phyloP scores from a whole-genome alignment of 371 early-diverging fungal genomes.

The Lichtheimia ornata region DNA sequence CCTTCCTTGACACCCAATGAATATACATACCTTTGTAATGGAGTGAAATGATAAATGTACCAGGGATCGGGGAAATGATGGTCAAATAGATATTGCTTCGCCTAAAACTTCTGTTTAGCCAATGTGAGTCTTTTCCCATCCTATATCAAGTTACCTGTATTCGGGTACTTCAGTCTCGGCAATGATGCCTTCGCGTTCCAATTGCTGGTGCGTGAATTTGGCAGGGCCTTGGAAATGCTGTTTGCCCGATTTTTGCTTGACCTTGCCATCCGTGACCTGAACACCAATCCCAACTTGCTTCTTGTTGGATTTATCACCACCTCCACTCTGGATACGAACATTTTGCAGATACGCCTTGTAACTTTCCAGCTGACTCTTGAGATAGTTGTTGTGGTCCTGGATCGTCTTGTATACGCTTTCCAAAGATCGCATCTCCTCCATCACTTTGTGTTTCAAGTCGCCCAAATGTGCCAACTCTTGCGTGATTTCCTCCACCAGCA shows the following conservation, averaged over 20 bases:
- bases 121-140: too few relatives aligned
- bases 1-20: background rate
- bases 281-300: slow-evolving; percentile 1
- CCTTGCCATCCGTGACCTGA: slow-evolving; percentile 6
- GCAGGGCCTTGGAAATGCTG: slow-evolving; percentile 57
- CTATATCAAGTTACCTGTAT: background rate
- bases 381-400: slow-evolving; percentile 89
- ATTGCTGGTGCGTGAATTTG: slow-evolving; percentile 80
- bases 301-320: slow-evolving; percentile 28
- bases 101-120: background rate
- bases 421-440: slow-evolving; percentile 73
- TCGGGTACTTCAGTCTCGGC: slow-evolving; percentile 85
- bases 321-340: slow-evolving; percentile 78
- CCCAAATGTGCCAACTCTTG: slow-evolving; percentile 87
- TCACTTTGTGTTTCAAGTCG: slow-evolving; percentile 80
- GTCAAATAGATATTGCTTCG: slow-evolving; percentile 87
- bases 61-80: slow-evolving; percentile 83
- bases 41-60: slow-evolving; percentile 87
- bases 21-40: slow-evolving; percentile 72
- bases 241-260: slow-evolving; percentile 32
- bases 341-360: slow-evolving; percentile 93
- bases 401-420: slow-evolving; percentile 88
- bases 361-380: slow-evolving; percentile 82
- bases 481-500: slow-evolving; percentile 83
- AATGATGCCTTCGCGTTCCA: slow-evolving; percentile 91